Conservation (phyloP, 495 filamentous ascomycete species). For the Tuber borchii region DNA sequence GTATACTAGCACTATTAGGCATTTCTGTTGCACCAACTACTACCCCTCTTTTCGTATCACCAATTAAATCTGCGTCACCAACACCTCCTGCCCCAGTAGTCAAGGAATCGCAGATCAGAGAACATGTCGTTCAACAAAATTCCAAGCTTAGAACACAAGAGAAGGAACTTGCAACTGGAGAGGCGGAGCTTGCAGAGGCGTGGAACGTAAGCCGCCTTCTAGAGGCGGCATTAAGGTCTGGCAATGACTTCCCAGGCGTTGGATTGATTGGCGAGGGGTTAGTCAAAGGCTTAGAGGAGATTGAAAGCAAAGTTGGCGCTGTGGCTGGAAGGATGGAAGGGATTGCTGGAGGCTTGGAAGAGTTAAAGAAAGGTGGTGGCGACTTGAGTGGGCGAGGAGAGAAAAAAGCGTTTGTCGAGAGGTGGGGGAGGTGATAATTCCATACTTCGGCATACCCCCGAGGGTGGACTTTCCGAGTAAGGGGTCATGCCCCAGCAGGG, state of each 20-base stretch:
- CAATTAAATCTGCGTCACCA: conserved; percentile 14
- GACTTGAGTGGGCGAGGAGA: conserved; percentile 31
- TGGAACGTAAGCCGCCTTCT: conserved; percentile 25
- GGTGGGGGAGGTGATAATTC: conserved; percentile 36
- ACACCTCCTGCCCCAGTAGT: conserved; percentile 10
- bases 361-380: conserved; percentile 28
- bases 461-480: neutral
- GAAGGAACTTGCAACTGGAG: conserved; percentile 13
- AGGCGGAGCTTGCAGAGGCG: conserved; percentile 14
- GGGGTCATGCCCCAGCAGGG: neutral
- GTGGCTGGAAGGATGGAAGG: conserved; percentile 36
- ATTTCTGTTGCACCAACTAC: conserved; percentile 18
- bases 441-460: neutral
- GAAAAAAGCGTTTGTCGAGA: conserved; percentile 37
- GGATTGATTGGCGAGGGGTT: conserved; percentile 24
- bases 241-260: conserved; percentile 19
- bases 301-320: conserved; percentile 21
- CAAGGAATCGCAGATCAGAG: conserved; percentile 20
- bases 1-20: conserved; percentile 37
- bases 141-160: conserved; percentile 25
- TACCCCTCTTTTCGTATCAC: conserved; percentile 18
- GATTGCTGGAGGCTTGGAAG: conserved; percentile 30
- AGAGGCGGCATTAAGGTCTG: conserved; percentile 20
- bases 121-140: conserved; percentile 14
- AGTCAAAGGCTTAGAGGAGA: conserved; percentile 18